Percentiles rank a stretch among this genome's conserved stretches.
These are phyloP conservation scores for Aspergillus amoenus DNA, from an alignment of 2,329 filamentous ascomycete genomes.

Conservation along the genomic window DNA sequence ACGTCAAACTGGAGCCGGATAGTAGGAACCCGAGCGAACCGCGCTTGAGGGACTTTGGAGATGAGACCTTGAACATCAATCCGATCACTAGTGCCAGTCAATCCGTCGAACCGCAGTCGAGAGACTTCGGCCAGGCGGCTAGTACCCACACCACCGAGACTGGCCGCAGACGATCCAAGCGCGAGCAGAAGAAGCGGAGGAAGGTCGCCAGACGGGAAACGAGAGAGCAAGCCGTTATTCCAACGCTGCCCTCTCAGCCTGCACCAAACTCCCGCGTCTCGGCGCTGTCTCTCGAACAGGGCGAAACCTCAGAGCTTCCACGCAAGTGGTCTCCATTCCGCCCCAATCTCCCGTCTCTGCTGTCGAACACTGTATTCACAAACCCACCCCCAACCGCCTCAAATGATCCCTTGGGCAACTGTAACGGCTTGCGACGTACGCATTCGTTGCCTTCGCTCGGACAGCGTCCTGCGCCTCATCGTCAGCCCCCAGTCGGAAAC, in stretches of 20 bases:
- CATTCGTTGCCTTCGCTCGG: slow-evolving; percentile 32
- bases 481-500: slow-evolving; percentile 28
- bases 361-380: slow-evolving; percentile 37
- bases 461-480: slow-evolving; percentile 14
- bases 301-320: slow-evolving; percentile 16
- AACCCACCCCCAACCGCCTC: slow-evolving; percentile 19
- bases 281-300: slow-evolving; percentile 3
- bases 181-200: slow-evolving; percentile 20
- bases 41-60: slow-evolving; percentile 20
- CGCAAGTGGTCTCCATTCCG: slow-evolving; percentile 31
- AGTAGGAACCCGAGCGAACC: neutral
- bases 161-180: slow-evolving; percentile 18
- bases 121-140: slow-evolving; percentile 27
- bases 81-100: slow-evolving; percentile 25
- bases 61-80: slow-evolving; percentile 15
- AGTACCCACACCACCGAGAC: slow-evolving; percentile 17
- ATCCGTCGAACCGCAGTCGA: slow-evolving; percentile 24
- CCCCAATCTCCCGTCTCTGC: slow-evolving; percentile 29
- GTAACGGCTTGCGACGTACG: slow-evolving; percentile 28
- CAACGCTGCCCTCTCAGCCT: neutral
- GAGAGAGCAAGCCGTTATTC: neutral
- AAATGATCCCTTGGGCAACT: slow-evolving; percentile 13
- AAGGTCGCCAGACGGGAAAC: neutral
- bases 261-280: slow-evolving; percentile 17
- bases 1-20: neutral